Conservation (phyloP, 2,329 filamentous ascomycete species). For the Talaromyces pinophilus region DNA sequence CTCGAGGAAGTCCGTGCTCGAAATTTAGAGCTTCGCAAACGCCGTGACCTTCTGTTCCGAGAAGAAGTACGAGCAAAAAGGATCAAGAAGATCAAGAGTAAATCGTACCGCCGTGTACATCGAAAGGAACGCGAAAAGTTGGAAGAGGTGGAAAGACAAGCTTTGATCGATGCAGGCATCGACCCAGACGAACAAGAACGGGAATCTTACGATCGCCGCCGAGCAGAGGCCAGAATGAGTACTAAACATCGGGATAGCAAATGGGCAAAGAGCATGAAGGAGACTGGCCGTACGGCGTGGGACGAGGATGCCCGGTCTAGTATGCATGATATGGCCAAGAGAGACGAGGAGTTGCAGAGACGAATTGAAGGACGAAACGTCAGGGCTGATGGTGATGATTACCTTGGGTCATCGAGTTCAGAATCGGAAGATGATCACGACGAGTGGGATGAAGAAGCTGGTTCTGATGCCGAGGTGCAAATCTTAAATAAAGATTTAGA, state of each 20-base stretch:
- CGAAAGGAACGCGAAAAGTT: constrained; percentile 70
- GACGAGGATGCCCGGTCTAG: constrained; percentile 81
- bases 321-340: constrained; percentile 75
- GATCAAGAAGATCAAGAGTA: constrained; percentile 99
- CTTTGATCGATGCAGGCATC: constrained; percentile 60
- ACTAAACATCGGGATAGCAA: constrained; percentile 84
- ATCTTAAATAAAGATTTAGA: constrained; percentile 44
- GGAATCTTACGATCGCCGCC: constrained; percentile 68
- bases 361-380: constrained; percentile 73
- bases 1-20: constrained; percentile 72
- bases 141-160: constrained; percentile 59
- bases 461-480: constrained; percentile 40
- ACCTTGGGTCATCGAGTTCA: constrained; percentile 55
- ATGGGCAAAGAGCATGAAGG: constrained; percentile 84
- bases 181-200: constrained; percentile 65
- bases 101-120: constrained; percentile 88
- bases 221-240: constrained; percentile 83
- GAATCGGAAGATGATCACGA: constrained; percentile 62
- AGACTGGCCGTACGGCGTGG: constrained; percentile 78
- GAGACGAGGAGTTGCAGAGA: constrained; percentile 77
- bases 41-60: constrained; percentile 81
- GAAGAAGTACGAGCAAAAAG: constrained; percentile 87
- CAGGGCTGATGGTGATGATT: constrained; percentile 62
- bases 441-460: constrained; percentile 53
- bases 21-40: constrained; percentile 71